phyloP scores from a whole-genome alignment of 139 green algal genomes.

The Desmodesmus armatus region DNA sequence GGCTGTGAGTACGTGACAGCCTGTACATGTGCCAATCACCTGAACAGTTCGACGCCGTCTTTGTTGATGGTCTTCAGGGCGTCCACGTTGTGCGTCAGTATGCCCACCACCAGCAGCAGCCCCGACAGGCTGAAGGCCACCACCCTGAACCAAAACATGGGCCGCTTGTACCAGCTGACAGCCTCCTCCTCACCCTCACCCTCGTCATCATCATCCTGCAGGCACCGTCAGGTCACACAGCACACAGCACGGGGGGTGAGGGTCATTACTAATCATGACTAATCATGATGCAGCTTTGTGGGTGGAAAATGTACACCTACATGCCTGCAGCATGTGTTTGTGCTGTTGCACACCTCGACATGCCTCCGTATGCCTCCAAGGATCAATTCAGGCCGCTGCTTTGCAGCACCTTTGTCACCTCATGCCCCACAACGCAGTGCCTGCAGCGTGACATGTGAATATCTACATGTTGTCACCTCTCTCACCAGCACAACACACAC shows the following conservation, averaged over 20 bases:
- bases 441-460: no score
- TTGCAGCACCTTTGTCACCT: no score
- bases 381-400: no score
- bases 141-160: slow-evolving; percentile 9
- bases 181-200: slow-evolving; percentile 1
- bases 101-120: slow-evolving; percentile 15
- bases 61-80: slow-evolving; percentile 5
- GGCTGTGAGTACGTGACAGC: no score
- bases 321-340: slow-evolving; percentile 9
- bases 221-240: background rate
- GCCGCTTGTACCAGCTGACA: slow-evolving; percentile 14
- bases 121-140: slow-evolving; percentile 11
- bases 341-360: no score
- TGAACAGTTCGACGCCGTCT: slow-evolving; percentile 35
- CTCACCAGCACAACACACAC: background rate
- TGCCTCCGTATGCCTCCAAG: no score
- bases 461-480: background rate
- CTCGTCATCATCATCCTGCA: slow-evolving; percentile 33
- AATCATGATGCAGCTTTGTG: background rate
- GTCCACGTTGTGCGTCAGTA: slow-evolving; percentile 11
- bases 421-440: no score
- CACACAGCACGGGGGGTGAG: background rate
- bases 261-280: no score
- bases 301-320: background rate
- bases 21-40: no score